Conservation (phyloP, 768 basidiomycete species). For the Phlebiopsis gigantea region DNA sequence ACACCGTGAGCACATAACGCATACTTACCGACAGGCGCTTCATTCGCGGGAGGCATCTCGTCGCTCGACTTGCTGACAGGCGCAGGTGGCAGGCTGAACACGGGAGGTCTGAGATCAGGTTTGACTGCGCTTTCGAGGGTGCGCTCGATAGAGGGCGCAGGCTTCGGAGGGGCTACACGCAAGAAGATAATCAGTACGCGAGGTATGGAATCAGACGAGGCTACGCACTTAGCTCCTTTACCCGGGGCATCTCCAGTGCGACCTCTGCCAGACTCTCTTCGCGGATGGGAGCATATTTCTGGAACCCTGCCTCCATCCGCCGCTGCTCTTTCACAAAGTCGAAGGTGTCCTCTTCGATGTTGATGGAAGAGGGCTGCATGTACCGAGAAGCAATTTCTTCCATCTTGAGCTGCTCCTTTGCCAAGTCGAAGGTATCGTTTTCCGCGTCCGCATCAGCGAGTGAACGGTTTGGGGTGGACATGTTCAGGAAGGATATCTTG, state of each 20-base stretch:
- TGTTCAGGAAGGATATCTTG: conserved; percentile 28
- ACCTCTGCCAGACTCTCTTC: conserved; percentile 4
- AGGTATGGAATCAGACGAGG: background rate
- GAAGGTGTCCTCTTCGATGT: conserved; percentile 10
- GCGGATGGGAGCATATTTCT: background rate
- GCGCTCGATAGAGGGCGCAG: background rate
- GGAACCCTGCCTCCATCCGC: conserved; percentile 1
- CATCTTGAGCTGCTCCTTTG: conserved; percentile 22
- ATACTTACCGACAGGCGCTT: background rate
- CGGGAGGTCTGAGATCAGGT: background rate
- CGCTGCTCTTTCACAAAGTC: conserved; percentile 9
- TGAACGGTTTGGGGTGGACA: conserved; percentile 16
- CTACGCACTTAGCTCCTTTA: background rate
- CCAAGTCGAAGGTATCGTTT: conserved; percentile 22
- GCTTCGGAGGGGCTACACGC: background rate
- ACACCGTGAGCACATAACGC: background rate
- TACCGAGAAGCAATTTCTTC: conserved; percentile 16
- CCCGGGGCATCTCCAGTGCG: background rate
- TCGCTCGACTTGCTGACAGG: conserved; percentile 1
- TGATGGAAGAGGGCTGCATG: background rate
- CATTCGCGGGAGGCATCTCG: background rate
- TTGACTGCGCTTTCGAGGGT: background rate
- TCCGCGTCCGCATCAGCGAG: conserved; percentile 10
- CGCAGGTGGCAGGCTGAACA: conserved; percentile 10
- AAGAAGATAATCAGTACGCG: background rate